A percentile compares a stretch with the other conserved stretches of the same genome.
Evolutionary conservation across 2,329 filamentous ascomycete genomes (phyloP).

Genomic region (Thelonectria rubi): DNA sequence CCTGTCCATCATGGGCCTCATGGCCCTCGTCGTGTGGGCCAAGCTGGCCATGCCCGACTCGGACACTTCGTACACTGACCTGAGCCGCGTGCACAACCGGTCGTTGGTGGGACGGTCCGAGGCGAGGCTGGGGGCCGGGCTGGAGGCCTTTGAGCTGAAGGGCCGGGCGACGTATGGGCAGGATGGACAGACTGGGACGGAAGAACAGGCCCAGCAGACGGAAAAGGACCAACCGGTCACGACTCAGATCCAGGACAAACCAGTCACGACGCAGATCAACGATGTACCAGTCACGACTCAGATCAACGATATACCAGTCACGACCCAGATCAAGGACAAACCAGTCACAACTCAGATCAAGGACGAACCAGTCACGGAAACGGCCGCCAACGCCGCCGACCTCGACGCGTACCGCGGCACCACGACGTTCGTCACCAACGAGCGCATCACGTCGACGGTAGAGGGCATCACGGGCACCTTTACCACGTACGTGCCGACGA

Average conservation of each 20-base stretch:
- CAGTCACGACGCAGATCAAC: no score
- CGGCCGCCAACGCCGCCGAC: not conserved
- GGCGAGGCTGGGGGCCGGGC: not conserved
- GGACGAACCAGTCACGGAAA: not conserved
- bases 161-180: not conserved
- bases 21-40: slow-evolving; percentile 40
- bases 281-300: no score
- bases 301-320: no score
- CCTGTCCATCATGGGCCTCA: slow-evolving; percentile 28
- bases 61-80: slow-evolving; percentile 23
- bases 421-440: slow-evolving; percentile 28
- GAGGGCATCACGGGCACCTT: slow-evolving; percentile 12
- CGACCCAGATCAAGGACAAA: not conserved
- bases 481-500: slow-evolving; percentile 25
- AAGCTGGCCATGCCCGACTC: slow-evolving; percentile 38
- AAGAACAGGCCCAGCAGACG: not conserved
- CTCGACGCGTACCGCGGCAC: slow-evolving; percentile 23
- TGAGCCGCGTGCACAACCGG: not conserved
- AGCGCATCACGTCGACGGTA: slow-evolving; percentile 23
- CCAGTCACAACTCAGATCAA: not conserved
- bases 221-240: not conserved
- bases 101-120: not conserved
- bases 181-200: not conserved
- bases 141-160: no score
- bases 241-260: no score